Evolutionary conservation across 1,139 yeast genomes (phyloP).

Genomic region (Suhomyces anneliseae): DNA sequence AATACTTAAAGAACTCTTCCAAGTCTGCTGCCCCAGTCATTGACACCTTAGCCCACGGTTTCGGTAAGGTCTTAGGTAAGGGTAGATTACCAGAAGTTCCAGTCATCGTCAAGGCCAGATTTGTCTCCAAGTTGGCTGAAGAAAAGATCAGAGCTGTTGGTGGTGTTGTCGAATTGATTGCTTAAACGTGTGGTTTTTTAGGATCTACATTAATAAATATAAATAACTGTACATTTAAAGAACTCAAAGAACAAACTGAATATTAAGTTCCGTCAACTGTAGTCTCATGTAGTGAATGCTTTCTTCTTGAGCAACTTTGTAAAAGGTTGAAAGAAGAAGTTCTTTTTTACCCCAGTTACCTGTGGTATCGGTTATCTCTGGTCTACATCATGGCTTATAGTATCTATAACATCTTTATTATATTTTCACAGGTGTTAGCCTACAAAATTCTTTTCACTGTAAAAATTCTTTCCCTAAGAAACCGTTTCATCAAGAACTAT

Average conservation of each 20-base stretch:
- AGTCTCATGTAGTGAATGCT: no score
- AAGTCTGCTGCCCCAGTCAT: slow-evolving; percentile 96
- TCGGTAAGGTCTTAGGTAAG: slow-evolving; percentile 99
- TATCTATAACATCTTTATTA: no score
- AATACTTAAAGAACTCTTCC: slow-evolving; percentile 83
- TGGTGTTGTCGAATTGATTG: slow-evolving; percentile 99
- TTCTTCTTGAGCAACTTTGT: no score
- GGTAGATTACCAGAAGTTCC: slow-evolving; percentile 98
- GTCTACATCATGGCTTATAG: no score
- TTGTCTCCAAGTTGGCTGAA: slow-evolving; percentile 98
- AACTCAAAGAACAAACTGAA: not conserved
- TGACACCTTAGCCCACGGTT: slow-evolving; percentile 99
- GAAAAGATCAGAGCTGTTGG: slow-evolving; percentile 99
- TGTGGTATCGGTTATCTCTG: not conserved
- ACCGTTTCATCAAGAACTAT: no score
- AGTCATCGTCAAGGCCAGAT: slow-evolving; percentile 99
- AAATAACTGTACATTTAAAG: slow-evolving; percentile 9
- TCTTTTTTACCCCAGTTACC: no score
- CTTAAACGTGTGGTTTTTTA: slow-evolving; percentile 50
- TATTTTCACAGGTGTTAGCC: no score
- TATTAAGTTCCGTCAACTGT: no score
- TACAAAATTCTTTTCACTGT: no score
- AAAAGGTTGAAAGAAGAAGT: no score
- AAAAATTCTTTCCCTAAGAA: no score
- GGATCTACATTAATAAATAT: slow-evolving; percentile 17